Evolutionary conservation across 192 early-diverging fungal genomes (phyloP), one percentile per base, ranked within the genome.

Genomic region (Coemansia interrupta): DNA sequence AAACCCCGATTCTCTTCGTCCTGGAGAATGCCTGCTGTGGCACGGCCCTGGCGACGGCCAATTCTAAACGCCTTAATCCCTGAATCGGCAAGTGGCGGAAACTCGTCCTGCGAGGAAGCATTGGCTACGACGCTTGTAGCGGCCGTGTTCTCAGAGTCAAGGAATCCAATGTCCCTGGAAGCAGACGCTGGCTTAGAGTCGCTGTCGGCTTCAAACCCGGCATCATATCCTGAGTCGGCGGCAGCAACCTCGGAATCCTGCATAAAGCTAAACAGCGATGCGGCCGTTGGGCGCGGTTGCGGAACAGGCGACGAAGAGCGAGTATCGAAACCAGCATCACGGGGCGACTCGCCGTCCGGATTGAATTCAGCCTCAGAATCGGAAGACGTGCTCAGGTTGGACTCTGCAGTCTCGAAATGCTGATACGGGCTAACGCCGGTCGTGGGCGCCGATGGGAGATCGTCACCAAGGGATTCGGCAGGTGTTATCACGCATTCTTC

Each of bases 1-100:
- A 54, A 48, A 0, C 47, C 62, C 12, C 39, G 30, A 29, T 30
- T 19, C 3, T 78, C 75, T 18, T 72, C 75, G 10, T 36, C 49
- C 54, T 54, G 53, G 4, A 78, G 40, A n/a, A 65, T 43, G 28
- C 62, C 75, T 0, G 58, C 70, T 1, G 75, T 68, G 4, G 61
- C 65, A 1, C 75, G 75, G 26, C 75, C 75, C 17, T 65, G 65
- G 17, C 75, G 75, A 24, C 75, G 61, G 9, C 75, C 75, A 52
- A 78, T 78, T 0, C 75, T 40, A 6, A 64, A 65, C 0, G 56
- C 50, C 24, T 46, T 58, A 49, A 59, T 50, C 5, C 43, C 26
- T 0, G 28, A 17, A 18, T 71, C 69, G 4, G 57, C 43, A 4
- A 47, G 14, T 0, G 66, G 59, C 40, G 63, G 47, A 46, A 57